A percentile compares a stretch with the other conserved stretches of the same genome.
Conservation (phyloP, 2,329 filamentous ascomycete genomes). For the Stylonectria norvegica region DNA sequence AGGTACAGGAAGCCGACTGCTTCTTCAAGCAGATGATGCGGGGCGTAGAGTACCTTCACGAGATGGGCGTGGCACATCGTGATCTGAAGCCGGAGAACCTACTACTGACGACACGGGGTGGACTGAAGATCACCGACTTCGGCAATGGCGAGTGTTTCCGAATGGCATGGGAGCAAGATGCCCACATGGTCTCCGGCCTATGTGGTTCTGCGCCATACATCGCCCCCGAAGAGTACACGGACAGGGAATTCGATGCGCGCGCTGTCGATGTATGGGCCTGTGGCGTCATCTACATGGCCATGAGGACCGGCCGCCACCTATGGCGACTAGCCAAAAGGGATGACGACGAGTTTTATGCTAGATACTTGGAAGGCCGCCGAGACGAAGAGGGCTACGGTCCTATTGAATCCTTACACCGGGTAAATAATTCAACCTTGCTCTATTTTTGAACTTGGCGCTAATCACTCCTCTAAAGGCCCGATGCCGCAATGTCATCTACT, state of each 20-base stretch:
- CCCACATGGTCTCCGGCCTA: constrained; percentile 95
- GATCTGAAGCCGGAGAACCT: constrained; percentile 97
- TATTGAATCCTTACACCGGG: constrained; percentile 91
- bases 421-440: constrained; percentile 51
- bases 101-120: constrained; percentile 85
- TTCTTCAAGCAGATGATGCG: constrained; percentile 99
- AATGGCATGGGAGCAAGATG: constrained; percentile 98
- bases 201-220: constrained; percentile 98
- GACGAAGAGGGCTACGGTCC: constrained; percentile 95
- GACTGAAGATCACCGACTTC: constrained; percentile 96
- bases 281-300: constrained; percentile 99
- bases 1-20: constrained; percentile 90
- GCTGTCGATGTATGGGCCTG: constrained; percentile 99
- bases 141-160: constrained; percentile 99
- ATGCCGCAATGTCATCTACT: constrained; percentile 98
- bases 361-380: constrained; percentile 87
- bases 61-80: constrained; percentile 97
- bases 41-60: constrained; percentile 97
- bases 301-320: constrained; percentile 91
- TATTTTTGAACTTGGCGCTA: constrained; percentile 5
- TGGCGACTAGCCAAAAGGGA: constrained; percentile 97
- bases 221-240: constrained; percentile 91
- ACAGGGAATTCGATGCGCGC: constrained; percentile 92
- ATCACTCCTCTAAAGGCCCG: constrained; percentile 65
- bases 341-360: constrained; percentile 94